Evolutionary conservation across 2,329 filamentous ascomycete species (phyloP), one percentile per base, ranked within the genome.

Genomic region (Aspergillus transmontanensis): DNA sequence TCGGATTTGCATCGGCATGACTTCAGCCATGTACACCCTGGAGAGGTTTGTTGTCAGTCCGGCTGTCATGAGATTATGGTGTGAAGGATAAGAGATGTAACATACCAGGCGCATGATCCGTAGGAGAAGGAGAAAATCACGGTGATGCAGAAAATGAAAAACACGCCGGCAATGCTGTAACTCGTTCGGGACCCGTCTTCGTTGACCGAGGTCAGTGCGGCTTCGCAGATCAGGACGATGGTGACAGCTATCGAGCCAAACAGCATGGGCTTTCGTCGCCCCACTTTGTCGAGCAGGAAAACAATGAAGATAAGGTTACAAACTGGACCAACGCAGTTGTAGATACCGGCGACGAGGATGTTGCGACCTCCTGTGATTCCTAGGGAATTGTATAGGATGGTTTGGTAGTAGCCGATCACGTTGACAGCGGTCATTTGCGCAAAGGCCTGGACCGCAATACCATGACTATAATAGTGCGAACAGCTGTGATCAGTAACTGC

Each of bases 11-110:
- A 90, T 84, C 11, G 89, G 87, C 75, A 88, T 87, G 64, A 90
- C 86, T 73, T 90, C 89, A 19, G 84, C 84, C 72, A 87, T 87
- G 73, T 90, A 90, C 1, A 90, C 81, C 87, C 87, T 90, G 0
- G 19, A n/a, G 12, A 12, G 5, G 16, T 6, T 12, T 14, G 2
- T 14, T 12, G 59, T 57, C 28, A 51, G 30, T n/a, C 14, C 21
- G 23, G 10, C 7, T 30, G 12, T 7, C 34, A 7, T 19, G 1
- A 41, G 7, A n/a, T n/a, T 9, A 21, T 4, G 80, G 45, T 28
- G n/a, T 23, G 19, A 41, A 23, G 48, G 9, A 11, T 30, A 12
- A 0, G 34, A 4, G 4, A n/a, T 9, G 10, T 45, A 4, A 59
- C 71, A 51, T 58, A 74, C 71, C 72, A 75, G 57, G 72, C 73